phyloP scores from a whole-genome alignment of 176 grass and related monocot species.

The Cocos nucifera region DNA sequence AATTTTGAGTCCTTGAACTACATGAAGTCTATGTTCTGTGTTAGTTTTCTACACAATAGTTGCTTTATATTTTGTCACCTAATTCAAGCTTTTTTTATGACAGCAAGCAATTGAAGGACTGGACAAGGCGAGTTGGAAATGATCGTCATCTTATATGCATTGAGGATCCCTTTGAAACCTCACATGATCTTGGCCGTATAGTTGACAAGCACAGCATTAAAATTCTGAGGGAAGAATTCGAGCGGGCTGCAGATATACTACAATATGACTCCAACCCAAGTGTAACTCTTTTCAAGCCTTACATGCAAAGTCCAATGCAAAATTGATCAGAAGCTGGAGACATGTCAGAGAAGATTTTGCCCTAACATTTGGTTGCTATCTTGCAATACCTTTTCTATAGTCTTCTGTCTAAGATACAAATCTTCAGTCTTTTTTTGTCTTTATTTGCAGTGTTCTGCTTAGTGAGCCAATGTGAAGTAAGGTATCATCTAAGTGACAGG shows the following conservation, averaged over 20 bases:
- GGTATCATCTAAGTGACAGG: too few species aligned
- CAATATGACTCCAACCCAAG: conserved; percentile 32
- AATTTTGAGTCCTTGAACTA: too few species aligned
- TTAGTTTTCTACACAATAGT: too few species aligned
- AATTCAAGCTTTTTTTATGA: background rate
- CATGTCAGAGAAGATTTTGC: too few species aligned
- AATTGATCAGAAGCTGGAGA: too few species aligned
- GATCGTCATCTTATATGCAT: conserved; percentile 57
- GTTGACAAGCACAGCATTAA: conserved; percentile 42
- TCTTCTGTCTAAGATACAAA: too few species aligned
- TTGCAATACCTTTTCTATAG: too few species aligned
- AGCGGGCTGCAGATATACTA: conserved; percentile 31
- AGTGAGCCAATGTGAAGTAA: too few species aligned
- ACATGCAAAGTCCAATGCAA: background rate
- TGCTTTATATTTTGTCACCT: background rate
- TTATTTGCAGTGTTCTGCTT: too few species aligned
- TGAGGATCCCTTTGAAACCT: conserved; percentile 51
- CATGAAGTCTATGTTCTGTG: too few species aligned
- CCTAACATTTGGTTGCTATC: too few species aligned
- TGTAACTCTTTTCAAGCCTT: conserved; percentile 29
- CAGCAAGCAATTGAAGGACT: conserved; percentile 54
- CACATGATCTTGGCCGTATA: conserved; percentile 44
- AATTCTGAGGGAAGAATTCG: conserved; percentile 46
- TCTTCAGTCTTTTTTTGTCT: too few species aligned
- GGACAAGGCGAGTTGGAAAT: conserved; percentile 42